Evolutionary conservation across 2,329 filamentous ascomycete species (phyloP).

Genomic region (Saccharata proteae): DNA sequence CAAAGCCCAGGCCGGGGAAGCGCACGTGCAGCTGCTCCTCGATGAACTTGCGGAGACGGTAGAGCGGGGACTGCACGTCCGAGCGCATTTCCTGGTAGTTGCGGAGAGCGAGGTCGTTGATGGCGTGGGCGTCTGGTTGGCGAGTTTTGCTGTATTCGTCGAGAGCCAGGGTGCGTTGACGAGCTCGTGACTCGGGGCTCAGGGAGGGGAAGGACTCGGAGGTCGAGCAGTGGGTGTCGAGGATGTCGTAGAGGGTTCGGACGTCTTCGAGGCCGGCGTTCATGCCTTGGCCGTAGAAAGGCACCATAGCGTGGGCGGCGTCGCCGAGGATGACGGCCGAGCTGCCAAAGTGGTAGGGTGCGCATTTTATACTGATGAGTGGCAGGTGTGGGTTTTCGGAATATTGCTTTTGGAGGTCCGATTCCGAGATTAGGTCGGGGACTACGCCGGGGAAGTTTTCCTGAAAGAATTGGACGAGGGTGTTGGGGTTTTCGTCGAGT

Average conservation of each 20-base stretch:
- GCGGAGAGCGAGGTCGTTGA: conserved; percentile 80
- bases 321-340: conserved; percentile 82
- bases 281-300: conserved; percentile 97
- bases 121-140: conserved; percentile 68
- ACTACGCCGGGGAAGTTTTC: conserved; percentile 78
- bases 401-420: conserved; percentile 64
- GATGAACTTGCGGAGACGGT: conserved; percentile 69
- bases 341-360: conserved; percentile 68
- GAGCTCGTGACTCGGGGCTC: conserved; percentile 17
- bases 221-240: conserved; percentile 51
- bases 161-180: conserved; percentile 39
- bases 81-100: conserved; percentile 94
- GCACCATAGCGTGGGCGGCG: conserved; percentile 93
- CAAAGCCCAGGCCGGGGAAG: conserved; percentile 69
- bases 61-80: conserved; percentile 65
- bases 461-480: conserved; percentile 63
- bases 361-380: conserved; percentile 85
- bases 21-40: conserved; percentile 74
- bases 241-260: conserved; percentile 66
- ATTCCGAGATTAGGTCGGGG: conserved; percentile 49
- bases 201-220: conserved; percentile 20
- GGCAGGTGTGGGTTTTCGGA: conserved; percentile 76
- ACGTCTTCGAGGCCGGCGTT: conserved; percentile 95
- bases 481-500: conserved; percentile 51
- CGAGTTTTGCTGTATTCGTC: conserved; percentile 63